These are phyloP conservation scores for Incumbomyces lentus DNA, from an alignment of 2,329 filamentous ascomycete genomes.

Conservation along the genomic window DNA sequence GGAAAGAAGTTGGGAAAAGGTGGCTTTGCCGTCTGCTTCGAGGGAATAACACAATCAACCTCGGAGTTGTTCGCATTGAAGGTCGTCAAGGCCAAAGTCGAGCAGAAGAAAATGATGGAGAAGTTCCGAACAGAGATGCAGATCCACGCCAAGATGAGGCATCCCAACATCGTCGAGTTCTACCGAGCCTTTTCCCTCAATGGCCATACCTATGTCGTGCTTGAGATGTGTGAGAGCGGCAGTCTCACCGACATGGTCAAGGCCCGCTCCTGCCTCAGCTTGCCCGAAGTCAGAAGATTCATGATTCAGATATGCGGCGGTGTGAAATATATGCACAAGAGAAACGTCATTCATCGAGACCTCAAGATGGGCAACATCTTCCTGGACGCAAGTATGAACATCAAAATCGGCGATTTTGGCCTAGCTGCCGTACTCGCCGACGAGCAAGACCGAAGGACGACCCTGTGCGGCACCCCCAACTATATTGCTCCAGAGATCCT, in stretches of 20 bases:
- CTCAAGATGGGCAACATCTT: conserved; percentile 98
- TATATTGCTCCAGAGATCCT: conserved; percentile 97
- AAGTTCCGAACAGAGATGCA: conserved; percentile 75
- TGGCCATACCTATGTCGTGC: conserved; percentile 80
- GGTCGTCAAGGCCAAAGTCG: conserved; percentile 41
- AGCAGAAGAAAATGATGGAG: conserved; percentile 42
- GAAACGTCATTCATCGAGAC: conserved; percentile 93
- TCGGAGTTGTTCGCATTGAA: conserved; percentile 40
- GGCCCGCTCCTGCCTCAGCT: conserved; percentile 76
- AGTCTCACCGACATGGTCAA: conserved; percentile 98
- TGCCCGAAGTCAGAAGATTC: conserved; percentile 89
- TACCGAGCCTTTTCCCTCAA: conserved; percentile 86
- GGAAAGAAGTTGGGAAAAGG: conserved; percentile 40
- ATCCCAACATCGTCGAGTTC: conserved; percentile 93
- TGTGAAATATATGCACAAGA: conserved; percentile 93
- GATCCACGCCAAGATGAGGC: conserved; percentile 95
- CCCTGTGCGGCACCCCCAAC: conserved; percentile 92
- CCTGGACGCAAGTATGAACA: conserved; percentile 86
- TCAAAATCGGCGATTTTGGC: conserved; percentile 96
- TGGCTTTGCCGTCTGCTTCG: conserved; percentile 42
- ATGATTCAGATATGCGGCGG: conserved; percentile 91
- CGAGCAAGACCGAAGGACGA: conserved; percentile 85
- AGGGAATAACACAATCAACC: conserved; percentile 35
- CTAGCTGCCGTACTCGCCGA: conserved; percentile 84
- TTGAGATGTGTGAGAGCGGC: conserved; percentile 90